Percentiles rank a stretch among this genome's conserved stretches.
Conservation (phyloP, 2,329 filamentous ascomycete genomes). For the Epichloe coenophiala region DNA sequence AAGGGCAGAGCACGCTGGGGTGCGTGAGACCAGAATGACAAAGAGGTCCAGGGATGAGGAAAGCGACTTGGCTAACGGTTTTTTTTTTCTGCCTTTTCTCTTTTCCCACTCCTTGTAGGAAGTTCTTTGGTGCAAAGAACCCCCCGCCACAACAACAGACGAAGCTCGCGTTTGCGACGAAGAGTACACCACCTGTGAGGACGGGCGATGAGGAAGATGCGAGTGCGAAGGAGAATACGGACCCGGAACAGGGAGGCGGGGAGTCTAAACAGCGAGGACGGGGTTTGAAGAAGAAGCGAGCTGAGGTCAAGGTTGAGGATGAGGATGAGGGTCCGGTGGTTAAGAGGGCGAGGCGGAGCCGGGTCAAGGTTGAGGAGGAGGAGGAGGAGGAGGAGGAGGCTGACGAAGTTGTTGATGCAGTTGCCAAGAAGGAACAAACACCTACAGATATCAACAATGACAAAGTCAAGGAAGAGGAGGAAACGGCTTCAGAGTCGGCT, state of each 20-base stretch:
- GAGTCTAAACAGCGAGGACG: constrained; percentile 32
- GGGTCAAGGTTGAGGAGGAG: constrained; percentile 37
- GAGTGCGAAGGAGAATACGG: constrained; percentile 24
- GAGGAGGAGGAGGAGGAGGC: constrained; percentile 13
- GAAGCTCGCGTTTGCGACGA: constrained; percentile 62
- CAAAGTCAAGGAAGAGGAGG: constrained; percentile 13
- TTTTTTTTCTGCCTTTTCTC: neutral
- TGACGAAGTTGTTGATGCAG: neutral
- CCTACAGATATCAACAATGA: constrained; percentile 14
- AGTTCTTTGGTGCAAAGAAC: constrained; percentile 62
- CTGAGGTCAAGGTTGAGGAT: constrained; percentile 16
- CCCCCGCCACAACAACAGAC: constrained; percentile 55
- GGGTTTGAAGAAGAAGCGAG: constrained; percentile 7
- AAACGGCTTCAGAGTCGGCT: constrained; percentile 9
- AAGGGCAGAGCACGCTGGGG: constrained; percentile 62
- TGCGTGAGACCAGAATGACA: constrained; percentile 25
- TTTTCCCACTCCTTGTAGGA: constrained; percentile 36
- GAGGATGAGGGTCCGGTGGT: constrained; percentile 45
- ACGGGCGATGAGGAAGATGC: constrained; percentile 15
- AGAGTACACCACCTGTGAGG: constrained; percentile 23
- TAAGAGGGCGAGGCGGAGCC: constrained; percentile 40
- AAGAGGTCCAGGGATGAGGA: too few relatives aligned
- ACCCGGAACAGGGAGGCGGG: constrained; percentile 23
- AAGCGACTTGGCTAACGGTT: neutral
- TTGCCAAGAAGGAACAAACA: constrained; percentile 7